These are phyloP conservation scores for Aplosporella prunicola DNA, from an alignment of 2,329 filamentous ascomycete genomes.

Conservation along the genomic window DNA sequence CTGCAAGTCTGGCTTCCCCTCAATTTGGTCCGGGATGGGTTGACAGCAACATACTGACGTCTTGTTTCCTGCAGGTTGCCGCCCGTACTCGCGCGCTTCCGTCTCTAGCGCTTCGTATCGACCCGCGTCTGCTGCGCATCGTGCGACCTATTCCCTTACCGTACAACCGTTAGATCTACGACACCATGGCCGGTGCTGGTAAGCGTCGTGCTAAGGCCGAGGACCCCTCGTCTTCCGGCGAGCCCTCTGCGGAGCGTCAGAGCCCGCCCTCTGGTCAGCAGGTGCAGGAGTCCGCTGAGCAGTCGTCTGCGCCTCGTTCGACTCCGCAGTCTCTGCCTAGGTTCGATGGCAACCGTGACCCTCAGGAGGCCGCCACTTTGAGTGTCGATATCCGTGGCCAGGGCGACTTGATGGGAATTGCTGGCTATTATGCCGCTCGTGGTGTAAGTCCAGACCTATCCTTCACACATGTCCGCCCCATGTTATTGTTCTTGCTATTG, in stretches of 20 bases:
- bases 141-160: not conserved
- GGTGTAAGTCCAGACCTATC: conserved; percentile 21
- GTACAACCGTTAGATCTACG: not conserved
- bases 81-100: too few relatives aligned
- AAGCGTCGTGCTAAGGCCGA: conserved; percentile 26
- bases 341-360: conserved; percentile 28
- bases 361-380: conserved; percentile 7
- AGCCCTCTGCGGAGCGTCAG: not conserved
- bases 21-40: too few relatives aligned
- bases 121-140: not conserved
- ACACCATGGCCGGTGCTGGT: conserved; percentile 27
- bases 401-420: conserved; percentile 26
- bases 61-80: not conserved
- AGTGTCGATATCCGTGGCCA: conserved; percentile 24
- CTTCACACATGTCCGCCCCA: not conserved
- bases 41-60: not conserved
- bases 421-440: conserved; percentile 26
- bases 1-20: too few relatives aligned
- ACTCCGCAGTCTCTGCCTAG: conserved; percentile 21
- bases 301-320: conserved; percentile 14
- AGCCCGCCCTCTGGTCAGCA: conserved; percentile 7
- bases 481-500: not conserved
- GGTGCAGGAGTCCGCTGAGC: not conserved
- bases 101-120: not conserved
- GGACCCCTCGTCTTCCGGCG: conserved; percentile 20